phyloP scores from a whole-genome alignment of 257 asterid species.

The Solanum gandarillasii region DNA sequence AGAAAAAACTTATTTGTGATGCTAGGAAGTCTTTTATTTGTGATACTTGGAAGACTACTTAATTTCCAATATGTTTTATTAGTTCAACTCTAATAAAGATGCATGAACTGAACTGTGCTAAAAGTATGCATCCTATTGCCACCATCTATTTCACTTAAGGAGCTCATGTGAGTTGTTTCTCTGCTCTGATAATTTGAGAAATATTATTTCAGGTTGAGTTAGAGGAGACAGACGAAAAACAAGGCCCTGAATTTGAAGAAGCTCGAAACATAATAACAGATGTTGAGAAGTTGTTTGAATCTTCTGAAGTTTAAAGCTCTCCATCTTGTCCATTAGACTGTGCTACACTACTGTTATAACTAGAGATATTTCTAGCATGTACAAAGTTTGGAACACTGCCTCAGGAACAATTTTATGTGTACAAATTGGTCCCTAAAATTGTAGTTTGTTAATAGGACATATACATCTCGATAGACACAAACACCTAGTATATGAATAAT shows the following conservation, averaged over 20 bases:
- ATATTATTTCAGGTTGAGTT: constrained; percentile 46
- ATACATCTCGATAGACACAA: too few species aligned
- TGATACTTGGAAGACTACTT: neutral
- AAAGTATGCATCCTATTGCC: neutral
- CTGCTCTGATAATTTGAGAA: neutral
- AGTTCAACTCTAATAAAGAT: neutral
- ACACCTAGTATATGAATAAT: too few species aligned
- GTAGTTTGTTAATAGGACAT: too few species aligned
- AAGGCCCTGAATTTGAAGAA: constrained; percentile 62
- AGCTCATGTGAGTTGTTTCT: neutral
- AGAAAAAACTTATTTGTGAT: neutral
- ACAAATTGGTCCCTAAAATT: too few species aligned
- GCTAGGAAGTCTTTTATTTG: neutral
- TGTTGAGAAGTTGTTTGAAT: constrained; percentile 44
- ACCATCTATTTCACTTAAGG: neutral
- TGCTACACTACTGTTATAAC: neutral
- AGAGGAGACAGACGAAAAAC: constrained; percentile 56
- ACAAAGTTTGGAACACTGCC: too few species aligned
- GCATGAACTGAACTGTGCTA: neutral
- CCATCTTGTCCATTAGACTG: neutral
- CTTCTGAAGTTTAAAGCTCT: constrained; percentile 19
- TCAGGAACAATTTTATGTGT: too few species aligned
- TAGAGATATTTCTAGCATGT: too few species aligned
- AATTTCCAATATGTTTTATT: neutral
- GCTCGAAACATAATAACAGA: constrained; percentile 46